Base-by-base conservation (phyloP, 176 grass and related monocot genomes). In the Triticum dicoccoides region DNA sequence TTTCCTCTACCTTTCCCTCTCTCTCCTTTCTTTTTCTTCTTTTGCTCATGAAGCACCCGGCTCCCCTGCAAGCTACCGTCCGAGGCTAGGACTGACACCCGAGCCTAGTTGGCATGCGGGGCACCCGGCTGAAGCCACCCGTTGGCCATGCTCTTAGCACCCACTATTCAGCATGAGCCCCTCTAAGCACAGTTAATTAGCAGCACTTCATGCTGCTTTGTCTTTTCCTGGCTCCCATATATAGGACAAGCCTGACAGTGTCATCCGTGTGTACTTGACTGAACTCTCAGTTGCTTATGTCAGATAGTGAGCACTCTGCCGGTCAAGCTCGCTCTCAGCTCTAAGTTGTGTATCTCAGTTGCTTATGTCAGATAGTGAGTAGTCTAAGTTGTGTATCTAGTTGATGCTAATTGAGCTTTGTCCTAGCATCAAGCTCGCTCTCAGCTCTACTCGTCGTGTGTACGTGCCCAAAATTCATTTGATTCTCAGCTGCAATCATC, bases 191-290 rank as follows among this genome's bases (percentile, higher is more conserved):
- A 20, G 20, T 24, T 11, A 64, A 70, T 14, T 75, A 82, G 38
- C 20, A 72, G 11, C 34, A 59, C 9, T 44, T 21, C 58, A 34
- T 21, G 44, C 25, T 25, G 51, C 51, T 38, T 72, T 80, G 61
- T 82, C 91, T 59, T 72, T 69, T 72, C 49, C 35, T 80, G 39
- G 65, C 79, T 72, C 32, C 61, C 45, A 62, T 87, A 80, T 80
- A 91, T 91, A 80, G 80, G 67, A 67, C 44, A 79, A 75, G 65
- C 80, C 80, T 87, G 73, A 66, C 65, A 73, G 3, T 70, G 58
- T 65, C 84, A 27, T 72, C 70, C 12, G 1, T 65, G 23, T 83
- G 80, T 78, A 63, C 80, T 89, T 84, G 75, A 74, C 24, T 71
- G 21, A 70, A 47, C 27, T 56, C 41, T 77, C 25, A 62, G 15